Evolutionary conservation across 352 stramenopile species (phyloP).

Genomic region (Pythium plurisporium): DNA sequence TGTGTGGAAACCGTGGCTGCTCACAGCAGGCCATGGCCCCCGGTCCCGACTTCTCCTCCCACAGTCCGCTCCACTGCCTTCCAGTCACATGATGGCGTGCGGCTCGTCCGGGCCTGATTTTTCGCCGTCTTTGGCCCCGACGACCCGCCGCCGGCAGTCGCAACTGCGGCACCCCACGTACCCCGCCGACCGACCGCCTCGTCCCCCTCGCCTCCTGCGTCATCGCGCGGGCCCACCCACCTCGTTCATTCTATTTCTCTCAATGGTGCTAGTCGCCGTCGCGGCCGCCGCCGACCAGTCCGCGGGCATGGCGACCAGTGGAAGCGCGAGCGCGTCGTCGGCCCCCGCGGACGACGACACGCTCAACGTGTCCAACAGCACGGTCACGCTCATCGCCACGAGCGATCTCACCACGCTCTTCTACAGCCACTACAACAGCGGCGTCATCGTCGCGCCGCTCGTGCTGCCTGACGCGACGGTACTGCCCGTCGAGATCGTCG

Average conservation of each 20-base stretch:
- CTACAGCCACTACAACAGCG: slow-evolving; percentile 24
- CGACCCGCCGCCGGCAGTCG: not conserved
- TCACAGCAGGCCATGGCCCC: not conserved
- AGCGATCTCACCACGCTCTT: slow-evolving; percentile 20
- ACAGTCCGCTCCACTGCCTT: not conserved
- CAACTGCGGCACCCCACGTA: not conserved
- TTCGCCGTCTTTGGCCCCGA: not conserved
- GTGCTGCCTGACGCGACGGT: not conserved
- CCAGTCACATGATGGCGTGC: slow-evolving; percentile 14
- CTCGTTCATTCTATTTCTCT: not conserved
- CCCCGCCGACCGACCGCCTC: not conserved
- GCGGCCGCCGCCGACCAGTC: not conserved
- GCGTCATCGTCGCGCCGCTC: slow-evolving; percentile 24
- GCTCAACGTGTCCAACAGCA: slow-evolving; percentile 14
- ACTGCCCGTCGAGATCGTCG: slow-evolving; percentile 3
- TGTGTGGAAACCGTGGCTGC: slow-evolving; percentile 7
- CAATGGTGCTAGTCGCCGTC: slow-evolving; percentile 4
- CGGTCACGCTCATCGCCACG: slow-evolving; percentile 7
- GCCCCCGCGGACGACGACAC: not conserved
- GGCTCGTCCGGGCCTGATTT: slow-evolving; percentile 1
- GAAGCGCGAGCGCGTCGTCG: too few relatives aligned
- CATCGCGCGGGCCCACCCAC: not conserved
- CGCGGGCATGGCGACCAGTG: not conserved
- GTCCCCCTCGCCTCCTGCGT: not conserved
- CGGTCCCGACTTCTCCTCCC: not conserved